Conservation (phyloP, 1,139 yeast genomes). For the Suhomyces guaymorum region DNA sequence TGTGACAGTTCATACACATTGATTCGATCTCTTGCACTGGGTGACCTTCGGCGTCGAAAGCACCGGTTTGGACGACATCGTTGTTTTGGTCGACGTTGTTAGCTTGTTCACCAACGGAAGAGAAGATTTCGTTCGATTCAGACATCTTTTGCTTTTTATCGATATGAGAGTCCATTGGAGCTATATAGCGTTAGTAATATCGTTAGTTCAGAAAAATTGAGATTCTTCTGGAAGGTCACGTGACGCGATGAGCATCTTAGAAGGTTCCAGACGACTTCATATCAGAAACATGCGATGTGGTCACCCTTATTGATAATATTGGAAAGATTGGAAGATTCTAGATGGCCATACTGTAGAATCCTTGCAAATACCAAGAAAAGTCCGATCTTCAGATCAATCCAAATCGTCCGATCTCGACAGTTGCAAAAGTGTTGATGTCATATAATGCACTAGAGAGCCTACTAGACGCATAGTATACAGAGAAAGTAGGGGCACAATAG, state of each 20-base stretch:
- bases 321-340: too few species aligned
- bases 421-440: too few species aligned
- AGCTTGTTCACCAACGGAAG: slow-evolving; percentile 50
- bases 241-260: slow-evolving; percentile 10
- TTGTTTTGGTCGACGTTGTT: slow-evolving; percentile 14
- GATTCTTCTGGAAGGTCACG: slow-evolving; percentile 13
- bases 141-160: slow-evolving; percentile 22
- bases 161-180: slow-evolving; percentile 16
- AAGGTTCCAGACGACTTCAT: too few species aligned
- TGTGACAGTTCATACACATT: slow-evolving; percentile 91
- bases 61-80: slow-evolving; percentile 47
- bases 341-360: too few species aligned
- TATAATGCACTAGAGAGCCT: too few species aligned
- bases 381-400: too few species aligned
- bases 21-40: slow-evolving; percentile 96
- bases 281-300: too few species aligned
- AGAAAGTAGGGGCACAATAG: too few species aligned
- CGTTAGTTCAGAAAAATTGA: slow-evolving; percentile 9
- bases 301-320: too few species aligned
- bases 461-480: too few species aligned
- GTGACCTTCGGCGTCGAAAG: slow-evolving; percentile 85
- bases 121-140: slow-evolving; percentile 46
- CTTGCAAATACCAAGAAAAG: too few species aligned
- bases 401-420: too few species aligned
- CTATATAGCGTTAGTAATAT: slow-evolving; percentile 4